Base-by-base conservation (phyloP, 2,329 filamentous ascomycete genomes). In the Verticillium longisporum region DNA sequence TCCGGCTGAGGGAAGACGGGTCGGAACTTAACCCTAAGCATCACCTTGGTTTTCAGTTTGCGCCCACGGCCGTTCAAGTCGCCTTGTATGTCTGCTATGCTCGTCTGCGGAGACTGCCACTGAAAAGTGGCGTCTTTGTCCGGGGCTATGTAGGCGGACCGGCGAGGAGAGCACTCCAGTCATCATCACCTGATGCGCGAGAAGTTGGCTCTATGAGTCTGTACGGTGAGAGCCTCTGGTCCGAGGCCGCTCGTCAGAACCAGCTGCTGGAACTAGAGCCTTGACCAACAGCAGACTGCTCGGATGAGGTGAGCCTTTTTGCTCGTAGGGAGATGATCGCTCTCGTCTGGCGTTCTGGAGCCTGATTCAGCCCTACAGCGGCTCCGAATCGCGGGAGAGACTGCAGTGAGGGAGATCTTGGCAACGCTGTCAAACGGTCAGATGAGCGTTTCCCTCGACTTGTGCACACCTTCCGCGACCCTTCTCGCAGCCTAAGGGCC, bases 21-120 rank as follows among this genome's bases (percentile, higher is more conserved):
- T 88, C 87, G 91, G 90, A 93, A 93, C 90, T 93, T 96, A 97
- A 96, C 93, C 93, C 93, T 97, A 97, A 90, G 83, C 80, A 79
- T 76, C 79, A 73, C 75, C 80, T 86, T 89, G 90, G 91, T 86
- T 74, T 13, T 68, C 64, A 90, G 89, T 83, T 92, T 90, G 86
- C 86, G 85, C 81, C 82, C 75, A 80, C 78, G 84, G 88, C 89
- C 87, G 87, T 87, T 76, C 82, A 78, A 83, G 77, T 78, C 80
- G 79, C 82, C 82, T 86, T 93, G 73, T 92, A 92, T 71, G 76
- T 66, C 68, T 67, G 64, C 59, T 61, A 63, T 66, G 70, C 61
- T 11, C 9, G 18, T 21, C 41, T 50, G 41, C 3, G 67, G 70
- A 71, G 65, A 68, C 67, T 64, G 72, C 79, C 77, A 78, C 80